Percentiles rank a stretch among this genome's conserved stretches.
Conservation (phyloP, 768 basidiomycete species). For the Suillus subluteus region DNA sequence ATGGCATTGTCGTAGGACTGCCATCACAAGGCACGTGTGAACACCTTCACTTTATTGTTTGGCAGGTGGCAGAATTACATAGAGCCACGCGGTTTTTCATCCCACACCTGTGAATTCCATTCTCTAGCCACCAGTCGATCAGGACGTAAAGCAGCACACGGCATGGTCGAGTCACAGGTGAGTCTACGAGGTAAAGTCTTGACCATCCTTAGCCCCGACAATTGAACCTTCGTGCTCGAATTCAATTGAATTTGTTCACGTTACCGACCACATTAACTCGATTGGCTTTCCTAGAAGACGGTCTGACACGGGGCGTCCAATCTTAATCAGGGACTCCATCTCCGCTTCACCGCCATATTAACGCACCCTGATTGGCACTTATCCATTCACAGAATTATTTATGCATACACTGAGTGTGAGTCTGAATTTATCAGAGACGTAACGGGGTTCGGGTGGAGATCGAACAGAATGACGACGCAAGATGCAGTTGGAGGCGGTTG, state of each 20-base stretch:
- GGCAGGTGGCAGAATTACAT: neutral
- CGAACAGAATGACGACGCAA: neutral
- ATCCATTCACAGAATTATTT: neutral
- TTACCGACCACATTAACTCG: neutral
- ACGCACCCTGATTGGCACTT: slow-evolving; percentile 5
- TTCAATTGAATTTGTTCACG: neutral
- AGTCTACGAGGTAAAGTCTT: neutral
- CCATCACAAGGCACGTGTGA: neutral
- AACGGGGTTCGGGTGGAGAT: neutral
- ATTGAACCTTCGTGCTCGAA: neutral
- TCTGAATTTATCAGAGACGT: neutral
- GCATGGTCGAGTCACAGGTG: neutral
- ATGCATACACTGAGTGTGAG: neutral
- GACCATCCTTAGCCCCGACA: neutral
- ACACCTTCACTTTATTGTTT: neutral
- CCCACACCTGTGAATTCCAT: neutral
- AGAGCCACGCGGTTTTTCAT: neutral
- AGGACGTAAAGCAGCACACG: neutral
- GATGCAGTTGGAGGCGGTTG: neutral
- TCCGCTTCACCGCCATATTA: slow-evolving; percentile 7
- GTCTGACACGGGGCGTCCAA: neutral
- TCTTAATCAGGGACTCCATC: slow-evolving; percentile 1
- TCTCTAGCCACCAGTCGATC: neutral
- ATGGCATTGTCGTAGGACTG: neutral
- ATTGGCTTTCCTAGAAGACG: neutral